Evolutionary conservation across 192 early-diverging fungal genomes (phyloP).

Genomic region (Coemansia sp.): DNA sequence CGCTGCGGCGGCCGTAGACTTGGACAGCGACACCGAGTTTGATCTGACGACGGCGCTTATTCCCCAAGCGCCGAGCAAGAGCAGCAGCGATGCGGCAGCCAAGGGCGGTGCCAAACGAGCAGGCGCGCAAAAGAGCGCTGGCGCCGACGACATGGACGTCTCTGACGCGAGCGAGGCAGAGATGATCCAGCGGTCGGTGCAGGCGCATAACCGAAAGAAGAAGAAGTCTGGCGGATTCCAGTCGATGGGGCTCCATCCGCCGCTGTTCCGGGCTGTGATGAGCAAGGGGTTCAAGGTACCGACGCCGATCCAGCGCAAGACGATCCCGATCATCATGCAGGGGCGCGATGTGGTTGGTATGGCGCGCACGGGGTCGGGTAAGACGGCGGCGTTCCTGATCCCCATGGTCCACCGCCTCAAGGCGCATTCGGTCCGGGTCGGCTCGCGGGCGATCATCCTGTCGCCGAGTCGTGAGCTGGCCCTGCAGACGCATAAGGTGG

Average conservation of each 20-base stretch:
- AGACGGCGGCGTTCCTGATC: slow-evolving; percentile 92
- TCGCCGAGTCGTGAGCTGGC: slow-evolving; percentile 96
- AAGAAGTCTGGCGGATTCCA: slow-evolving; percentile 98
- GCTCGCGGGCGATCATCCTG: slow-evolving; percentile 73
- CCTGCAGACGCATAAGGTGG: slow-evolving; percentile 90
- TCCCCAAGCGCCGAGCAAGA: slow-evolving; percentile 18
- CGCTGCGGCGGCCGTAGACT: slow-evolving; percentile 4
- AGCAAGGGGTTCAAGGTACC: slow-evolving; percentile 95
- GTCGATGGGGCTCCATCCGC: slow-evolving; percentile 87
- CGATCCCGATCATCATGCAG: slow-evolving; percentile 87
- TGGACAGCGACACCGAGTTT: slow-evolving; percentile 43
- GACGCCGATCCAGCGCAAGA: slow-evolving; percentile 96
- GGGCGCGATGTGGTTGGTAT: slow-evolving; percentile 95
- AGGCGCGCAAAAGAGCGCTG: too few relatives aligned
- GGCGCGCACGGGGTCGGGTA: slow-evolving; percentile 97
- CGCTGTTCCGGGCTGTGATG: slow-evolving; percentile 79
- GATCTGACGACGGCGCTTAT: slow-evolving; percentile 47
- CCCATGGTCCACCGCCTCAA: slow-evolving; percentile 87
- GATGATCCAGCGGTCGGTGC: slow-evolving; percentile 29
- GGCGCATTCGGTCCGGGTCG: slow-evolving; percentile 82
- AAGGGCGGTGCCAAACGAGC: too few relatives aligned
- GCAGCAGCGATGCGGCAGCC: background rate
- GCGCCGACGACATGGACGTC: background rate
- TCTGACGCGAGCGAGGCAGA: slow-evolving; percentile 22
- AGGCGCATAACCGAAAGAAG: slow-evolving; percentile 77